Evolutionary conservation across 768 basidiomycete species (phyloP).

Genomic region (Wakefieldia striispora): DNA sequence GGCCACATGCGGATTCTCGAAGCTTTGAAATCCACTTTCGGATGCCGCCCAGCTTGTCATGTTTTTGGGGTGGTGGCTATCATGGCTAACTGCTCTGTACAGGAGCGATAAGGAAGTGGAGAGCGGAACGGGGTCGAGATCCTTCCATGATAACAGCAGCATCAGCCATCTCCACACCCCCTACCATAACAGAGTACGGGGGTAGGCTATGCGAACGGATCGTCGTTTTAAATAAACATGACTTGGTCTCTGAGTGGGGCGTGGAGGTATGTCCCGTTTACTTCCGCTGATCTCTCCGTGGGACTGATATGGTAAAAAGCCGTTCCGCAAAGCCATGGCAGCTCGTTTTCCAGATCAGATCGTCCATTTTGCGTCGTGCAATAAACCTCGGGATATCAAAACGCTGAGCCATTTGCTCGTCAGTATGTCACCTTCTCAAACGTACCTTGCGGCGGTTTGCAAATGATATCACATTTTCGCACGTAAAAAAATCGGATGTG

Average conservation of each 20-base stretch:
- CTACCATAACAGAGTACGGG: constrained; percentile 22
- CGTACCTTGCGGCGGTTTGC: neutral
- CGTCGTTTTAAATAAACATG: constrained; percentile 90
- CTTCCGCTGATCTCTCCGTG: constrained; percentile 2
- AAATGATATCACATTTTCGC: neutral
- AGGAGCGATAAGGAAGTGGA: constrained; percentile 70
- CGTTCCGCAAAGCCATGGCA: constrained; percentile 71
- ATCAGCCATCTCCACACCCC: constrained; percentile 19
- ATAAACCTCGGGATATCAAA: constrained; percentile 62
- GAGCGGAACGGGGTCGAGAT: constrained; percentile 62
- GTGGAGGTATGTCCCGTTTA: constrained; percentile 56
- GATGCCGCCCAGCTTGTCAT: constrained; percentile 5
- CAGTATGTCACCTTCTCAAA: constrained; percentile 50
- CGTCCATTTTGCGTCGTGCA: constrained; percentile 71
- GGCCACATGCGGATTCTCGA: constrained; percentile 12
- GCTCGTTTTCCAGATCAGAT: constrained; percentile 68
- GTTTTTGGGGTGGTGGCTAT: constrained; percentile 8
- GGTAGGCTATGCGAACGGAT: constrained; percentile 69
- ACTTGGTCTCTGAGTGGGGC: constrained; percentile 87
- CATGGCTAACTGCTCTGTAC: constrained; percentile 21
- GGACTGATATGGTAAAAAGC: constrained; percentile 41
- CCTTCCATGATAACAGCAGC: constrained; percentile 39
- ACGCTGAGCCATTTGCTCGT: constrained; percentile 64
- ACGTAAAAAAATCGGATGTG: neutral
- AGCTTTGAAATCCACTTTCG: constrained; percentile 11